A percentile compares a stretch with the other conserved stretches of the same genome.
Evolutionary conservation across 2,329 filamentous ascomycete species (phyloP).

Genomic region (Elsinoe ampelina): DNA sequence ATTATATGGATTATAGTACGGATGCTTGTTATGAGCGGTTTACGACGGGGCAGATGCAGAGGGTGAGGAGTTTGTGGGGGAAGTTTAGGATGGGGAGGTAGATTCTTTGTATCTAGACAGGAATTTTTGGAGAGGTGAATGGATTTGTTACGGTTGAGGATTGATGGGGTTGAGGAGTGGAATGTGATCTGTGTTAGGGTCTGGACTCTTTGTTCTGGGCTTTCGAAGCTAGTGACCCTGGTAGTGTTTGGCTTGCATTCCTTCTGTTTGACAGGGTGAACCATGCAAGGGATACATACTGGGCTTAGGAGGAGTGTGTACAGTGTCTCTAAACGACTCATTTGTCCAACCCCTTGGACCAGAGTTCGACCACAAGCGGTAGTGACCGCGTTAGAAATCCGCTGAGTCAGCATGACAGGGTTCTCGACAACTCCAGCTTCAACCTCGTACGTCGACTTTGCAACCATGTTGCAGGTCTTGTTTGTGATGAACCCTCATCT

Average conservation of each 20-base stretch:
- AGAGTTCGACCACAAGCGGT: too few species aligned
- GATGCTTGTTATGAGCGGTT: conserved; percentile 48
- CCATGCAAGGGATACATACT: not conserved
- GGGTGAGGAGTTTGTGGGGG: conserved; percentile 46
- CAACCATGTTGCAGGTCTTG: too few species aligned
- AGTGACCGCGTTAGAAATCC: too few species aligned
- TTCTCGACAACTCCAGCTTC: too few species aligned
- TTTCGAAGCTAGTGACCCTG: not conserved
- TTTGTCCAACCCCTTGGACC: too few species aligned
- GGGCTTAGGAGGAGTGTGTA: not conserved
- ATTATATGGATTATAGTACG: conserved; percentile 52
- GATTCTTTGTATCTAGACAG: not conserved
- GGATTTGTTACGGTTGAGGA: not conserved
- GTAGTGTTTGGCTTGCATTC: not conserved
- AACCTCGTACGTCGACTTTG: too few species aligned
- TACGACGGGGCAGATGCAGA: conserved; percentile 39
- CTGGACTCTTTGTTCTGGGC: not conserved
- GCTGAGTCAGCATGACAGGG: too few species aligned
- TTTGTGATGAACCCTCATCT: too few species aligned
- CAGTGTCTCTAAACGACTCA: too few species aligned
- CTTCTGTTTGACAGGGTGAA: not conserved
- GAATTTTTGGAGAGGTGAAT: not conserved
- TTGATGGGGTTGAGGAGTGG: not conserved
- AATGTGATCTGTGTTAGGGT: not conserved
- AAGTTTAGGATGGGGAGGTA: conserved; percentile 30